Conservation (phyloP, 345 rosid genomes). For the Erucastrum elatum region DNA sequence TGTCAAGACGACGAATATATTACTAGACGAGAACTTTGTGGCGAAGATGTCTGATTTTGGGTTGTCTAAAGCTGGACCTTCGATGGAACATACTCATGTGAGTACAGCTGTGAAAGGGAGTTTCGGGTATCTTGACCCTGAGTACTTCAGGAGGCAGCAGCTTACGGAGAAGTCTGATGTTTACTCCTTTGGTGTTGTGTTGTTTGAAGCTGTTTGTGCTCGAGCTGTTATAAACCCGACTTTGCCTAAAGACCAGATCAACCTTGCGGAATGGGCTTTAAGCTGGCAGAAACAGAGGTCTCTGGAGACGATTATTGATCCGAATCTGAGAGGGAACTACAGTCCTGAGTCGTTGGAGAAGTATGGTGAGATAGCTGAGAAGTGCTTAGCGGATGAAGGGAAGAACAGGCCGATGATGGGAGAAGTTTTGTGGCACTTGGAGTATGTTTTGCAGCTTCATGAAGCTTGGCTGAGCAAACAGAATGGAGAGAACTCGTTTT, state of each 20-base stretch:
- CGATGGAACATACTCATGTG: slow-evolving; percentile 85
- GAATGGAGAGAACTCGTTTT: slow-evolving; percentile 42
- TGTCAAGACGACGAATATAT: slow-evolving; percentile 84
- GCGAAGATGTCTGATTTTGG: slow-evolving; percentile 95
- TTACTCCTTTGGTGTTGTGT: slow-evolving; percentile 82
- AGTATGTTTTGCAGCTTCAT: slow-evolving; percentile 81
- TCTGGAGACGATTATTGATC: slow-evolving; percentile 68
- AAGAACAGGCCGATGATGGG: slow-evolving; percentile 90
- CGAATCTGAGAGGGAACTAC: slow-evolving; percentile 50
- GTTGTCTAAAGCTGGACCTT: slow-evolving; percentile 82
- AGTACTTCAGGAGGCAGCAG: slow-evolving; percentile 79
- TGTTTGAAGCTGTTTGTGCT: slow-evolving; percentile 84
- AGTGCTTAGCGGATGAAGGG: slow-evolving; percentile 83
- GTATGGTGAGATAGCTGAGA: slow-evolving; percentile 89
- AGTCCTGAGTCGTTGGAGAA: slow-evolving; percentile 70
- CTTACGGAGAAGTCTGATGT: slow-evolving; percentile 91
- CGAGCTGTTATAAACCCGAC: slow-evolving; percentile 88
- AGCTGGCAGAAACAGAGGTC: slow-evolving; percentile 72
- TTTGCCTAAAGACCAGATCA: slow-evolving; percentile 89
- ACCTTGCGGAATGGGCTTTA: slow-evolving; percentile 93
- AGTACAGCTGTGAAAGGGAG: slow-evolving; percentile 97
- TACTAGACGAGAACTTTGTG: slow-evolving; percentile 72
- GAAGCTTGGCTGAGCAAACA: slow-evolving; percentile 62
- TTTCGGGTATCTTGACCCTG: slow-evolving; percentile 90
- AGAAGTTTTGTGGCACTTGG: slow-evolving; percentile 86